Evolutionary conservation across 2,329 filamentous ascomycete species (phyloP).

Genomic region (Hymenoscyphus scutula): DNA sequence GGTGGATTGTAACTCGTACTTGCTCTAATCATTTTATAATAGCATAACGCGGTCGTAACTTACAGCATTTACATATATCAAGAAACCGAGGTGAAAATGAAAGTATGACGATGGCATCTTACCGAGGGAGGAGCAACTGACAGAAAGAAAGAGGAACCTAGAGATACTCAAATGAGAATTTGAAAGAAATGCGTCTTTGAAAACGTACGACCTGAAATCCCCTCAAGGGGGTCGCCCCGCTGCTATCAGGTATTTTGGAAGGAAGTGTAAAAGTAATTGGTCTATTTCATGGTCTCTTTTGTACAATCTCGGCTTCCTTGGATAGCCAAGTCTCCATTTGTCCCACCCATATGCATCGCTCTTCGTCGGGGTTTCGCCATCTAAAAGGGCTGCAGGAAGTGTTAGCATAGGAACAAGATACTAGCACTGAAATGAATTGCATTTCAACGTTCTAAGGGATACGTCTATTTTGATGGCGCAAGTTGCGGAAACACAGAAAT

Average conservation of each 20-base stretch:
- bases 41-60: too few species aligned
- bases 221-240: too few species aligned
- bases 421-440: background rate
- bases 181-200: too few species aligned
- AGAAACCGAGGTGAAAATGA: too few species aligned
- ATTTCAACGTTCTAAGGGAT: background rate
- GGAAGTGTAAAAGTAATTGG: slow-evolving; percentile 7
- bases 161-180: too few species aligned
- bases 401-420: background rate
- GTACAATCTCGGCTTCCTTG: slow-evolving; percentile 21
- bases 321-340: slow-evolving; percentile 10
- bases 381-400: slow-evolving; percentile 14
- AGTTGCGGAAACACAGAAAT: background rate
- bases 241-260: background rate
- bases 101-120: too few species aligned
- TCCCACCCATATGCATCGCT: background rate
- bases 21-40: too few species aligned
- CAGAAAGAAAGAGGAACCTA: too few species aligned
- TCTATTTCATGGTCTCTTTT: slow-evolving; percentile 28
- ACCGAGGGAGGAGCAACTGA: too few species aligned
- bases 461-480: background rate
- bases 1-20: too few species aligned
- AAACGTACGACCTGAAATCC: too few species aligned
- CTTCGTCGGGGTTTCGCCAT: background rate
- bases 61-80: too few species aligned